Conservation (phyloP, 176 grass and related monocot species). For the Oryza coarctata region DNA sequence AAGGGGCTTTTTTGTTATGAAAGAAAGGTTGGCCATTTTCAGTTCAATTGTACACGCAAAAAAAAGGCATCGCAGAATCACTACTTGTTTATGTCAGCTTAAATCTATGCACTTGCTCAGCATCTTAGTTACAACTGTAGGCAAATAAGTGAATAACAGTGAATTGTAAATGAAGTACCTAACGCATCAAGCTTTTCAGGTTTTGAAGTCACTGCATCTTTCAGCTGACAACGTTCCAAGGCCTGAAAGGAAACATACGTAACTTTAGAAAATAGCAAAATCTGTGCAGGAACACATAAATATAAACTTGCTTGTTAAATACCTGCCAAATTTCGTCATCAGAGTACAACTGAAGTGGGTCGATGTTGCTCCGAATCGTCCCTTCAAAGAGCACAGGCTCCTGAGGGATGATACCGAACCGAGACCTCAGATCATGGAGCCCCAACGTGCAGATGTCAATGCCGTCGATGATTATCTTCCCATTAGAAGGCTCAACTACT, state of each 20-base stretch:
- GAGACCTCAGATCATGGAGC: slow-evolving; percentile 95
- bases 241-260: slow-evolving; percentile 49
- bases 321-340: slow-evolving; percentile 99
- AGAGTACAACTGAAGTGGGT: slow-evolving; percentile 77
- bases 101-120: neutral
- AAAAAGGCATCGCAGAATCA: neutral
- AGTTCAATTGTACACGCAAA: neutral
- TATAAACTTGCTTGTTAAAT: neutral
- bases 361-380: slow-evolving; percentile 84
- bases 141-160: neutral
- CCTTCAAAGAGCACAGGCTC: slow-evolving; percentile 96
- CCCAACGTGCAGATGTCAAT: slow-evolving; percentile 87
- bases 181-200: slow-evolving; percentile 88
- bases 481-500: slow-evolving; percentile 86
- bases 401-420: slow-evolving; percentile 94
- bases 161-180: slow-evolving; percentile 47
- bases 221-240: slow-evolving; percentile 89
- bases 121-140: neutral
- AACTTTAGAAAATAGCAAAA: slow-evolving; percentile 12
- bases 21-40: neutral
- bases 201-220: slow-evolving; percentile 80
- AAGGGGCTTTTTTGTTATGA: neutral
- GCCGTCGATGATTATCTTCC: slow-evolving; percentile 74
- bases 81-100: neutral
- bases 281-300: neutral